Evolutionary conservation across 208 protist genomes (phyloP).

Genomic region (Trypanosoma lewisi): DNA sequence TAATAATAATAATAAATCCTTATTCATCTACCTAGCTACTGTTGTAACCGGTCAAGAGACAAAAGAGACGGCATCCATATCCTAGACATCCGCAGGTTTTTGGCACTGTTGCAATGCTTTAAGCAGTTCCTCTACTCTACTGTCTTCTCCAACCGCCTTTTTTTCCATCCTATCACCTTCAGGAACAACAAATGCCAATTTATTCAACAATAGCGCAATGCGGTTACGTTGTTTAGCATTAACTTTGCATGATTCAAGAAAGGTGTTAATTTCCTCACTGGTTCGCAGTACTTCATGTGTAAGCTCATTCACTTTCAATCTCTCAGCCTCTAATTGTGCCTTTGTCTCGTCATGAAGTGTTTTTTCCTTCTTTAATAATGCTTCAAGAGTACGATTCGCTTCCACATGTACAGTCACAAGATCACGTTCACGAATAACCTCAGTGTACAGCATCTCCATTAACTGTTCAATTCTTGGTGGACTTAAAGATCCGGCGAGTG

Average conservation of each 20-base stretch:
- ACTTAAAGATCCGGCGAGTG: slow-evolving; percentile 15
- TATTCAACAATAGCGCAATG: slow-evolving; percentile 10
- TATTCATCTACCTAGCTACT: background rate
- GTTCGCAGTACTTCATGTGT: slow-evolving; percentile 12
- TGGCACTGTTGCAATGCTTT: slow-evolving; percentile 22
- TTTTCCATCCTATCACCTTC: background rate
- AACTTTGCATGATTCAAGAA: slow-evolving; percentile 19
- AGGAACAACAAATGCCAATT: slow-evolving; percentile 18
- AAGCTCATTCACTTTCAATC: slow-evolving; percentile 11
- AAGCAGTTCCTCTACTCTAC: slow-evolving; percentile 26
- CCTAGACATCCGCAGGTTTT: slow-evolving; percentile 6
- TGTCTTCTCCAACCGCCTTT: slow-evolving; percentile 9
- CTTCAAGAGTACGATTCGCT: slow-evolving; percentile 69
- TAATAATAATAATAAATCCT: background rate
- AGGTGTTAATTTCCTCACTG: slow-evolving; percentile 22
- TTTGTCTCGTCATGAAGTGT: slow-evolving; percentile 37
- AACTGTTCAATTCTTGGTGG: slow-evolving; percentile 55
- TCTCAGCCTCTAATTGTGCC: slow-evolving; percentile 38
- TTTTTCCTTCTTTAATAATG: slow-evolving; percentile 61
- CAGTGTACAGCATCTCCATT: slow-evolving; percentile 62
- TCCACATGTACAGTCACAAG: slow-evolving; percentile 60
- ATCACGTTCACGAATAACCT: slow-evolving; percentile 58
- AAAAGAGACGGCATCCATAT: background rate
- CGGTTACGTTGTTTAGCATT: slow-evolving; percentile 18
- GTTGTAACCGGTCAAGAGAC: background rate